phyloP scores from a whole-genome alignment of 345 rosid genomes.

The Anacardium occidentale region DNA sequence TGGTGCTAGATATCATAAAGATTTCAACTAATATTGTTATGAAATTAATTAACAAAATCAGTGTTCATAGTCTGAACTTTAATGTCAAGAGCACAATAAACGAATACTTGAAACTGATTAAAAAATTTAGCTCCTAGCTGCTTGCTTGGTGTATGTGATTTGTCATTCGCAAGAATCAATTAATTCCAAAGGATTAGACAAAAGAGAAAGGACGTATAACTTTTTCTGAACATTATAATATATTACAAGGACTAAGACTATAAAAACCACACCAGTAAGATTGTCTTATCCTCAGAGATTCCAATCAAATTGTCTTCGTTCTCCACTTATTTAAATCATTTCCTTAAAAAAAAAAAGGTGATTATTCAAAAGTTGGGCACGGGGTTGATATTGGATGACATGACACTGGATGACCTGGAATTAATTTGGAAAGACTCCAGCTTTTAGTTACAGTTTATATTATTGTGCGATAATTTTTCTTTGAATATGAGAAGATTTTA shows the following conservation, averaged over 20 bases:
- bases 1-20: neutral
- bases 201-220: constrained; percentile 14
- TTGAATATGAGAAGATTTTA: constrained; percentile 1
- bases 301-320: constrained; percentile 18
- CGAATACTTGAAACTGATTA: neutral
- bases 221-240: neutral
- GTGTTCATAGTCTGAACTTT: neutral
- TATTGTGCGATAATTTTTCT: neutral
- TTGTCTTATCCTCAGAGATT: constrained; percentile 23
- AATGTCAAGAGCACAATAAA: neutral
- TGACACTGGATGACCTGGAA: constrained; percentile 35
- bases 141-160: neutral
- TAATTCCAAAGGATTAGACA: constrained; percentile 28
- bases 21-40: too few species aligned
- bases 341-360: neutral
- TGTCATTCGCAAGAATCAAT: neutral
- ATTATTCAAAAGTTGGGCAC: constrained; percentile 18
- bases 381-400: constrained; percentile 25
- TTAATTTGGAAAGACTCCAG: neutral
- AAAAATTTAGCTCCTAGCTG: neutral
- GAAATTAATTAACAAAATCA: neutral
- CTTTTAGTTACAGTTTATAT: neutral
- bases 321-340: neutral
- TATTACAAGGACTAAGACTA: constrained; percentile 1
- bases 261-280: constrained; percentile 18